Evolutionary conservation across 2,329 filamentous ascomycete genomes (phyloP).

Genomic region (Graphiopsis chlorocephala): DNA sequence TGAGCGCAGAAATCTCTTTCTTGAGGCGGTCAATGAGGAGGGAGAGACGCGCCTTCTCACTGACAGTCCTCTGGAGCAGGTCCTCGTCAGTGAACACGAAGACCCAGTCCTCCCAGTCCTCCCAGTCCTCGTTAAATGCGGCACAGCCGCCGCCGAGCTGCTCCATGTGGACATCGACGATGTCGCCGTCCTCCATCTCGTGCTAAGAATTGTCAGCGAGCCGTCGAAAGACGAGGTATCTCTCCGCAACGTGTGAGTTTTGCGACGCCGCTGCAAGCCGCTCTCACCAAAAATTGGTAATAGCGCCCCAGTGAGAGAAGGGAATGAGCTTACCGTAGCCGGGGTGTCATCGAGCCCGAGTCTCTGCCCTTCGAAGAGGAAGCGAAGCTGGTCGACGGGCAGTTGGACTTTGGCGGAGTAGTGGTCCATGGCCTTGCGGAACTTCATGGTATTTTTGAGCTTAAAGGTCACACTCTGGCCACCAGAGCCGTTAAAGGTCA

Average conservation of each 20-base stretch:
- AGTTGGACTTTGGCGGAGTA: slow-evolving; percentile 21
- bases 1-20: not conserved
- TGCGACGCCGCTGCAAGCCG: not conserved
- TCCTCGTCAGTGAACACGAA: not conserved
- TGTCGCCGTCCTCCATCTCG: slow-evolving; percentile 25
- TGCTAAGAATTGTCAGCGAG: slow-evolving; percentile 18
- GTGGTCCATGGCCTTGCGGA: slow-evolving; percentile 27
- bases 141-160: slow-evolving; percentile 21
- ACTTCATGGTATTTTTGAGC: slow-evolving; percentile 25
- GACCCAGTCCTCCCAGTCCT: not conserved
- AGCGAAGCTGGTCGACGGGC: slow-evolving; percentile 18
- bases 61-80: not conserved
- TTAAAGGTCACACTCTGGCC: slow-evolving; percentile 24
- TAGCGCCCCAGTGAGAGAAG: not conserved
- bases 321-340: slow-evolving; percentile 18
- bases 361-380: slow-evolving; percentile 26
- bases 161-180: slow-evolving; percentile 25
- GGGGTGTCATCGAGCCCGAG: slow-evolving; percentile 21
- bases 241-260: not conserved
- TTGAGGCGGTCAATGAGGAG: not conserved
- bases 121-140: not conserved
- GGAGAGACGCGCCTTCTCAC: not conserved
- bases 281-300: not conserved
- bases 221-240: not conserved
- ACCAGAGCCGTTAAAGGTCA: slow-evolving; percentile 22